Conservation (phyloP, 176 grass and related monocot species). For the barley (Hordeum vulgare) region DNA sequence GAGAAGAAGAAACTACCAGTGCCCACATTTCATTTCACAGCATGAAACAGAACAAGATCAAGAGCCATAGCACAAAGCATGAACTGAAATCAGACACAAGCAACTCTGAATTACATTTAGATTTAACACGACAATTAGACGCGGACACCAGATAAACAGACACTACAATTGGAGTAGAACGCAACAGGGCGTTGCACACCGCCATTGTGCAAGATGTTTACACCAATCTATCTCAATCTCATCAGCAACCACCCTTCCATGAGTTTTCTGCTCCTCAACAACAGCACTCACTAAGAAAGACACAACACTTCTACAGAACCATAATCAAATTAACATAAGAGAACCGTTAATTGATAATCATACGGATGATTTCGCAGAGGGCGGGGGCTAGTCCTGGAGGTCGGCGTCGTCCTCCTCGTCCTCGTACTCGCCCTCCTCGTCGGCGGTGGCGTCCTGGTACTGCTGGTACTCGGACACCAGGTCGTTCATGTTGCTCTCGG, state of each 20-base stretch:
- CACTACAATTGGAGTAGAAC: not conserved
- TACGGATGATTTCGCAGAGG: too few species aligned
- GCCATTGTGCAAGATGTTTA: conserved; percentile 8
- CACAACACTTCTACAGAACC: not conserved
- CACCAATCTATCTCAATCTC: not conserved
- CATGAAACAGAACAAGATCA: not conserved
- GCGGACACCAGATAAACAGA: not conserved
- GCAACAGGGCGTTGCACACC: conserved; percentile 23
- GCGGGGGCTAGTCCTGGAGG: conserved; percentile 20
- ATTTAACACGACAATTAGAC: too few species aligned
- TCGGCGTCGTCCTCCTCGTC: not conserved
- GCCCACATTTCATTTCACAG: not conserved
- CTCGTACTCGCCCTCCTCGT: conserved; percentile 24
- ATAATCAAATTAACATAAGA: too few species aligned
- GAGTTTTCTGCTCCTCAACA: not conserved
- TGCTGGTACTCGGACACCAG: conserved; percentile 57
- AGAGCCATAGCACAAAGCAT: too few species aligned
- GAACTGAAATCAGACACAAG: too few species aligned
- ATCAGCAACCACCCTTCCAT: not conserved
- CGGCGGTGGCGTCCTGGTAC: conserved; percentile 49
- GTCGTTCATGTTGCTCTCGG: conserved; percentile 81
- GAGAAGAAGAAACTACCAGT: not conserved
- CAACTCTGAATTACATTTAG: too few species aligned
- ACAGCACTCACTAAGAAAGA: not conserved
- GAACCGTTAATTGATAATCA: too few species aligned